These are phyloP conservation scores for Flueggea neowawraea DNA, from an alignment of 441 rosid genomes.

Conservation along the genomic window DNA sequence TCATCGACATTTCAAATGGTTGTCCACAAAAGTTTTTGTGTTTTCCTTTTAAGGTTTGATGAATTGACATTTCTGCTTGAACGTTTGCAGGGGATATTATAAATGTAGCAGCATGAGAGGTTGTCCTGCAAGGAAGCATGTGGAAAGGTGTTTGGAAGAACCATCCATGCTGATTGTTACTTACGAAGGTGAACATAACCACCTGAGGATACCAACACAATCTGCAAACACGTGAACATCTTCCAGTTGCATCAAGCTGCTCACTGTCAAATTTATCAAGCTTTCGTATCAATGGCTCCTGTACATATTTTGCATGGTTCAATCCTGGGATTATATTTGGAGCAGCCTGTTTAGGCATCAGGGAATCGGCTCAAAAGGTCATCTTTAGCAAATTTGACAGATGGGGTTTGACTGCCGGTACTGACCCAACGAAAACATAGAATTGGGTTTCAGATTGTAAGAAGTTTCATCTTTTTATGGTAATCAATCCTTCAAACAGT, in stretches of 20 bases:
- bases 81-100: slow-evolving; percentile 80
- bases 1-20: too few species aligned
- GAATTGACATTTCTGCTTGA: neutral
- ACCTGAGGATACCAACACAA: slow-evolving; percentile 59
- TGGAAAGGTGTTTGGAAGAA: slow-evolving; percentile 92
- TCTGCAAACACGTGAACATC: slow-evolving; percentile 34
- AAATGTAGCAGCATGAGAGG: slow-evolving; percentile 99
- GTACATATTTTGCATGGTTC: neutral
- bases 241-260: neutral
- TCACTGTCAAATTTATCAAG: neutral
- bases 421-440: neutral
- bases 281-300: neutral
- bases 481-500: neutral
- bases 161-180: slow-evolving; percentile 91
- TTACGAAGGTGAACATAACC: slow-evolving; percentile 97
- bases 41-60: neutral
- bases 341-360: neutral
- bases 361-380: neutral
- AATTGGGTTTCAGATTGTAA: neutral
- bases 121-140: slow-evolving; percentile 99
- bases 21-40: too few species aligned
- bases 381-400: neutral
- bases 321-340: neutral
- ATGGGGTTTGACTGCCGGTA: neutral
- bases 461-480: neutral